phyloP scores from a whole-genome alignment of 139 green algal genomes.

The Chlamydomonas sphaeroides region DNA sequence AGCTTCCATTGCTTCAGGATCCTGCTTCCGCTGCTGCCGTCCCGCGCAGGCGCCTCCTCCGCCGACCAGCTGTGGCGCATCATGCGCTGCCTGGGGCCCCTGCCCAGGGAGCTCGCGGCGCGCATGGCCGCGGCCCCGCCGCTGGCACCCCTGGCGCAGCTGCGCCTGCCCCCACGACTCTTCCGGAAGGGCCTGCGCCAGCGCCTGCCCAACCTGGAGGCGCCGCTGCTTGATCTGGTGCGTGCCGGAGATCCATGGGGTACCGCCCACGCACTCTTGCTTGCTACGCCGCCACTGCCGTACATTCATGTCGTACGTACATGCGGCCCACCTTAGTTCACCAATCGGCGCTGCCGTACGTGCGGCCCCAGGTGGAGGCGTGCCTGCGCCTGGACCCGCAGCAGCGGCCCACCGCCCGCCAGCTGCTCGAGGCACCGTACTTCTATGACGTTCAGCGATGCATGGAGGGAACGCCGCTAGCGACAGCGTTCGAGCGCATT shows the following conservation, averaged over 20 bases:
- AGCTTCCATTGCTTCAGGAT: background rate
- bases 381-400: conserved; percentile 72
- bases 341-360: too few relatives aligned
- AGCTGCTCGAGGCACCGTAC: conserved; percentile 77
- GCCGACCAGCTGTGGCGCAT: conserved; percentile 80
- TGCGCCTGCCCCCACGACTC: too few relatives aligned
- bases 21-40: background rate
- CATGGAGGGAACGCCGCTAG: too few relatives aligned
- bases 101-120: conserved; percentile 48
- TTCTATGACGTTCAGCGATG: conserved; percentile 32
- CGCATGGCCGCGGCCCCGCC: conserved; percentile 32
- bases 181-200: conserved; percentile 4
- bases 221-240: background rate
- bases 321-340: too few relatives aligned
- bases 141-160: background rate
- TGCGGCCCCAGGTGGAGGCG: too few relatives aligned
- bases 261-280: too few relatives aligned
- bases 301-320: too few relatives aligned
- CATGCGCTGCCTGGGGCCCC: conserved; percentile 56
- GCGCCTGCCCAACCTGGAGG: background rate
- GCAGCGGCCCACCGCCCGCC: conserved; percentile 58
- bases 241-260: too few relatives aligned
- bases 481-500: too few relatives aligned
- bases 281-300: too few relatives aligned
- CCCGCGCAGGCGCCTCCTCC: conserved; percentile 40